These are phyloP conservation scores for Lodderomyces beijingensis DNA, from an alignment of 1,139 yeast species.

Conservation along the genomic window DNA sequence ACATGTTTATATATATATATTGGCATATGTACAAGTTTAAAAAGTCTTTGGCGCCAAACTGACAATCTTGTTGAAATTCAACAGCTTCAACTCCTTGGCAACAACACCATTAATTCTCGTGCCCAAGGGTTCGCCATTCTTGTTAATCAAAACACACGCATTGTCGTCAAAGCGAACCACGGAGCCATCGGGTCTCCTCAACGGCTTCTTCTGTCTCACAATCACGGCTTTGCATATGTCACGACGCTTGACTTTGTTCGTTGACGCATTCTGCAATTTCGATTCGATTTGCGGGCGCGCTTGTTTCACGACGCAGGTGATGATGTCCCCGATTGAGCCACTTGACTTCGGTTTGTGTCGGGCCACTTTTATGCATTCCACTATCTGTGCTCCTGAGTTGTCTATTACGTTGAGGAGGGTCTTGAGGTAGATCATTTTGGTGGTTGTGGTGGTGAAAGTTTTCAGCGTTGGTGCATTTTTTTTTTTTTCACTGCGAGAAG, in stretches of 20 bases:
- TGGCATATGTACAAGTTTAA: constrained; percentile 20
- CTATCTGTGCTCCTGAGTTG: constrained; percentile 92
- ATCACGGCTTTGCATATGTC: constrained; percentile 95
- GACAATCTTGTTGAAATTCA: constrained; percentile 81
- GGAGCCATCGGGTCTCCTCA: constrained; percentile 83
- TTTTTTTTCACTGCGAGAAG: no score
- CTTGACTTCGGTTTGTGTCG: constrained; percentile 82
- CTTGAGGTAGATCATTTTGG: constrained; percentile 87
- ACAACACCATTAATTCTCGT: constrained; percentile 90
- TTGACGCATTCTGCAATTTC: constrained; percentile 17
- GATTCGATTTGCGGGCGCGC: constrained; percentile 60
- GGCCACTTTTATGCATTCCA: constrained; percentile 92
- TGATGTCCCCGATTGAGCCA: constrained; percentile 85
- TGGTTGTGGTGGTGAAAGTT: no score
- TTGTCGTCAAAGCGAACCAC: constrained; percentile 88
- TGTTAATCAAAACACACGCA: constrained; percentile 92
- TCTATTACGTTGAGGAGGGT: constrained; percentile 87
- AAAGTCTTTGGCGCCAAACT: constrained; percentile 88
- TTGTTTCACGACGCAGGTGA: constrained; percentile 91
- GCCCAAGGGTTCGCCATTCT: constrained; percentile 91
- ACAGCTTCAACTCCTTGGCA: constrained; percentile 84
- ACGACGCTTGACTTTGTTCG: constrained; percentile 82
- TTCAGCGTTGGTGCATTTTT: no score
- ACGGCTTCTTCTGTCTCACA: constrained; percentile 87
- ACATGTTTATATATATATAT: not conserved